These are phyloP conservation scores for Septoria linicola DNA, from an alignment of 2,329 filamentous ascomycete species.

Conservation along the genomic window DNA sequence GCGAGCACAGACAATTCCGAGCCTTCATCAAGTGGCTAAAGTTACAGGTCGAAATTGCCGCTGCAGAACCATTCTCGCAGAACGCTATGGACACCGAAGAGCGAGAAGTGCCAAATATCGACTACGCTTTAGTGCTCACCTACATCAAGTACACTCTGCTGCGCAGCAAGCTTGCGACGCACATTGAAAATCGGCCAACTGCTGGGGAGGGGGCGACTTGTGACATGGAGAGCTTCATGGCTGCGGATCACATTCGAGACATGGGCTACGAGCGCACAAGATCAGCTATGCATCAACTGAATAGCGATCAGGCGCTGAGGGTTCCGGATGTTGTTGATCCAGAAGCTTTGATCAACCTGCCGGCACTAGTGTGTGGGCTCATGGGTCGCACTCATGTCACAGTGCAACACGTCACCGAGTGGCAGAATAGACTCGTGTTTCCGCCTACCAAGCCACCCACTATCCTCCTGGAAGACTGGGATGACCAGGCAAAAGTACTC, in stretches of 20 bases:
- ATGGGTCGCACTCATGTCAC: conserved; percentile 25
- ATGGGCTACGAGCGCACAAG: conserved; percentile 28
- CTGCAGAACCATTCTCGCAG: conserved; percentile 59
- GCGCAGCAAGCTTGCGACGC: conserved; percentile 31
- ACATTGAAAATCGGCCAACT: conserved; percentile 40
- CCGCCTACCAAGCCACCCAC: conserved; percentile 18
- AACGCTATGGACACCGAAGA: conserved; percentile 70
- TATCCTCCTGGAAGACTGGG: conserved; percentile 4
- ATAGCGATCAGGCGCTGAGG: conserved; percentile 15
- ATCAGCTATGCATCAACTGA: conserved; percentile 20
- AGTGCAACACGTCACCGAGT: conserved; percentile 43
- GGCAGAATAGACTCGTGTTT: conserved; percentile 41
- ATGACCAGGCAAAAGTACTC: neutral
- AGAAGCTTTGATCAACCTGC: conserved; percentile 30
- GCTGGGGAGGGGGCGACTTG: conserved; percentile 39
- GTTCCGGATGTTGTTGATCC: conserved; percentile 24
- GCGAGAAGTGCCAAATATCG: conserved; percentile 70
- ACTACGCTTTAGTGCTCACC: conserved; percentile 68
- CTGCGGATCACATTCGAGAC: conserved; percentile 20
- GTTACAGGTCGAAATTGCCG: conserved; percentile 76
- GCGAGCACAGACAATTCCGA: conserved; percentile 74
- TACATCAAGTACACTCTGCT: conserved; percentile 68
- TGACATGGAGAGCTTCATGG: conserved; percentile 24
- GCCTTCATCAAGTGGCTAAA: conserved; percentile 82
- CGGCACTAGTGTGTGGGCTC: conserved; percentile 29